phyloP scores from a whole-genome alignment of 192 early-diverging fungal species.

The Backusella circina region DNA sequence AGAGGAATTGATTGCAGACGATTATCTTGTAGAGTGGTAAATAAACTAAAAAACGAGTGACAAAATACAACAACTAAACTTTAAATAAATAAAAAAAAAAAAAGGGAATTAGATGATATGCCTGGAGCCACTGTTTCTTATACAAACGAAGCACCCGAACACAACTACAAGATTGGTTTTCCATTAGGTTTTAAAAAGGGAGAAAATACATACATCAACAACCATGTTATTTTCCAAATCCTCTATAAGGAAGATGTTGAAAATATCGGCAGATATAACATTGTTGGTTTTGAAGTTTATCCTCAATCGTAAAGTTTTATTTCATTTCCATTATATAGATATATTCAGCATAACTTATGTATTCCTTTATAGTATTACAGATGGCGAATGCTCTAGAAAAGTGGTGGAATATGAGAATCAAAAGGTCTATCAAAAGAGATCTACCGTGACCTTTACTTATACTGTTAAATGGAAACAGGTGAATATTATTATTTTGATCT shows the following conservation, averaged over 20 bases:
- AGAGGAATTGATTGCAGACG: conserved; percentile 23
- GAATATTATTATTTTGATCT: too few relatives aligned
- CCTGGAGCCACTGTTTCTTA: conserved; percentile 32
- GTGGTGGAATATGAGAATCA: conserved; percentile 33
- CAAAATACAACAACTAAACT: neutral
- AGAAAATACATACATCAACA: conserved; percentile 51
- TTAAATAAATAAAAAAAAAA: neutral
- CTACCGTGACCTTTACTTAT: conserved; percentile 59
- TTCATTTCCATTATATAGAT: too few relatives aligned
- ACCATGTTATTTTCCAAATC: conserved; percentile 61
- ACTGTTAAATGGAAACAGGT: conserved; percentile 71
- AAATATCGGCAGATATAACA: conserved; percentile 3
- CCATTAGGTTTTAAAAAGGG: conserved; percentile 22
- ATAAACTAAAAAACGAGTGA: neutral
- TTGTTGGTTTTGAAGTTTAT: conserved; percentile 72
- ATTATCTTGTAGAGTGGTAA: conserved; percentile 37
- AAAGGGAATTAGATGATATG: conserved; percentile 27
- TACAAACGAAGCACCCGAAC: conserved; percentile 27
- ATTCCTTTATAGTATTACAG: neutral
- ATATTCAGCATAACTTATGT: too few relatives aligned
- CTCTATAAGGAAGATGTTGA: conserved; percentile 47
- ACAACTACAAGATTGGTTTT: conserved; percentile 24
- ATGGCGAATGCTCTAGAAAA: conserved; percentile 15
- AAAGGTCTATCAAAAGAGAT: conserved; percentile 30
- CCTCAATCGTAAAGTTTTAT: conserved; percentile 51